Conservation (phyloP, 2,329 filamentous ascomycete species). For the Arthroderma sp. region DNA sequence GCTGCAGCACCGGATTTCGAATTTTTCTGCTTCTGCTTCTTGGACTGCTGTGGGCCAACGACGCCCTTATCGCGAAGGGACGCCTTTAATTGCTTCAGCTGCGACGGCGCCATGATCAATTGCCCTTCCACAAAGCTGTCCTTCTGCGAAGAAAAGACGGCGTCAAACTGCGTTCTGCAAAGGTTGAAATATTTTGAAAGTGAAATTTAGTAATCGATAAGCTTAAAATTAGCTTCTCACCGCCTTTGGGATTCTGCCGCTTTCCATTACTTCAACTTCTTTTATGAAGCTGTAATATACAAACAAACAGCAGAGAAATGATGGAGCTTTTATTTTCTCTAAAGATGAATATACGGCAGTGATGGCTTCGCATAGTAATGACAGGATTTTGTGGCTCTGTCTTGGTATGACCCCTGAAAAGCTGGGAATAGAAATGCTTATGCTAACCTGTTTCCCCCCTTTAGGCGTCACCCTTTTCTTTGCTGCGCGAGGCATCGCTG, state of each 20-base stretch:
- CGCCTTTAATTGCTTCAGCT: constrained; percentile 88
- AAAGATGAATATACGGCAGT: neutral
- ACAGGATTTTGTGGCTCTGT: constrained; percentile 30
- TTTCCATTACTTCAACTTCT: neutral
- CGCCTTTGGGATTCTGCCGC: constrained; percentile 1
- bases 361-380: constrained; percentile 28
- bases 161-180: neutral
- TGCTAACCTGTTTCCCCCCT: neutral
- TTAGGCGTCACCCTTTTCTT: constrained; percentile 38
- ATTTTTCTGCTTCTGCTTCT: constrained; percentile 76
- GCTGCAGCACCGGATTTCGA: constrained; percentile 54
- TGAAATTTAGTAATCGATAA: constrained; percentile 5
- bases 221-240: neutral
- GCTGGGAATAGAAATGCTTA: neutral
- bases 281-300: neutral
- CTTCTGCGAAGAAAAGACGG: neutral
- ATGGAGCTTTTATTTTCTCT: neutral
- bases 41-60: constrained; percentile 81
- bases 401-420: constrained; percentile 21
- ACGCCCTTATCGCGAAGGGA: constrained; percentile 83
- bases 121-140: neutral
- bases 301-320: neutral
- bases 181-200: neutral
- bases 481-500: constrained; percentile 44
- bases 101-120: constrained; percentile 73